phyloP scores from a whole-genome alignment of 108 stramenopile genomes.

The Nitzschia sp. region DNA sequence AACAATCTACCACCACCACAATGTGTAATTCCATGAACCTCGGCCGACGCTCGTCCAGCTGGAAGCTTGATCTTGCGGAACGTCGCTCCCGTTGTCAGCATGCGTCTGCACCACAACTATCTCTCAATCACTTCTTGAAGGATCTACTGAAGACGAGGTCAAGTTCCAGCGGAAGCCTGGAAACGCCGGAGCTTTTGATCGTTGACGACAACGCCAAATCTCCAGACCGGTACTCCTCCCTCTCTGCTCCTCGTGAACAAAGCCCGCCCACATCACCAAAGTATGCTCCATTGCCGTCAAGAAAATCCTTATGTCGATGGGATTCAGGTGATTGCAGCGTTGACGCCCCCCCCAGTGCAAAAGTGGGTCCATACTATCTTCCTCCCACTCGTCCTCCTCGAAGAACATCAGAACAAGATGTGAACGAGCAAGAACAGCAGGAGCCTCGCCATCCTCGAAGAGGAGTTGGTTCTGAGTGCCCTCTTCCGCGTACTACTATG shows the following conservation, averaged over 20 bases:
- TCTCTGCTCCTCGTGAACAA: background rate
- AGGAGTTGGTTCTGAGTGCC: too few relatives aligned
- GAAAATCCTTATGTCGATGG: background rate
- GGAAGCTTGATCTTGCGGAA: too few relatives aligned
- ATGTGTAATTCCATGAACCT: constrained; percentile 3
- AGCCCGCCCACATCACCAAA: background rate
- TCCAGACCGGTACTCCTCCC: background rate
- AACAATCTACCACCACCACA: background rate
- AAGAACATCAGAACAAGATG: too few relatives aligned
- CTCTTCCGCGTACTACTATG: too few relatives aligned
- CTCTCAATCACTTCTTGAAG: background rate
- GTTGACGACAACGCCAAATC: constrained; percentile 1
- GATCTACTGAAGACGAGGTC: background rate
- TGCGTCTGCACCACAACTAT: too few relatives aligned
- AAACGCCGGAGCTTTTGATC: background rate
- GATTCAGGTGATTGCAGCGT: background rate
- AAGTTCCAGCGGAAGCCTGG: background rate
- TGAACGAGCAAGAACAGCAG: too few relatives aligned
- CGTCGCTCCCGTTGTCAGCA: too few relatives aligned
- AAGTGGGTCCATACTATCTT: too few relatives aligned
- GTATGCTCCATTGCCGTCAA: background rate
- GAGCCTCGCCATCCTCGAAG: too few relatives aligned
- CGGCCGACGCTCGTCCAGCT: background rate
- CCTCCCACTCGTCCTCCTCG: too few relatives aligned
- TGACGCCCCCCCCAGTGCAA: too few relatives aligned